phyloP scores from a whole-genome alignment of 73 alveolate genomes.

The Diophrys sp. region DNA sequence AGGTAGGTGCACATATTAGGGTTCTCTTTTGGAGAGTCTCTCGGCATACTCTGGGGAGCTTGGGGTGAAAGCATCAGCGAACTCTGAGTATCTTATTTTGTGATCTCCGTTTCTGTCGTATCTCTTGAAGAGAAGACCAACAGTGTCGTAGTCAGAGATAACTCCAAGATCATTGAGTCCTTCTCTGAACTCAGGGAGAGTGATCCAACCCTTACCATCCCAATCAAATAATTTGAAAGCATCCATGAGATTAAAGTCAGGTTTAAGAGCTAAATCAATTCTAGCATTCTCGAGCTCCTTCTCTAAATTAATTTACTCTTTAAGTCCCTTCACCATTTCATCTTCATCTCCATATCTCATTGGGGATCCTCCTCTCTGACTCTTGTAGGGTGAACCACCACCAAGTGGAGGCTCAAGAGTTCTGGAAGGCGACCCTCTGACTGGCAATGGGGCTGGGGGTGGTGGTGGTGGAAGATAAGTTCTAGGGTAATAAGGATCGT shows the following conservation, averaged over 20 bases:
- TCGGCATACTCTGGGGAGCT: conserved; percentile 32
- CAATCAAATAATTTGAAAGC: conserved; percentile 50
- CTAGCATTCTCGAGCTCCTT: conserved; percentile 51
- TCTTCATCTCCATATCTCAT: conserved; percentile 36
- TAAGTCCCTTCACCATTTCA: conserved; percentile 45
- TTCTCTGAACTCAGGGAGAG: conserved; percentile 37
- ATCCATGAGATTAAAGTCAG: conserved; percentile 61
- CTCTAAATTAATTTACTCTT: conserved; percentile 38
- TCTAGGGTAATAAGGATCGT: neutral
- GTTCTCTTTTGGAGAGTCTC: conserved; percentile 6
- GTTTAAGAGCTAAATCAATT: conserved; percentile 29
- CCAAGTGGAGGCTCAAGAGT: too few relatives aligned
- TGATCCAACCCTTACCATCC: conserved; percentile 51
- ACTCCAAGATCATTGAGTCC: conserved; percentile 28
- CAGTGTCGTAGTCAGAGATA: conserved; percentile 29
- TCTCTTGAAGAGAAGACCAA: conserved; percentile 20
- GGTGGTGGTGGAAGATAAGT: neutral
- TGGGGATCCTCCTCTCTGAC: conserved; percentile 11
- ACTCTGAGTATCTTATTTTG: conserved; percentile 40
- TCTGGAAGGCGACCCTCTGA: neutral
- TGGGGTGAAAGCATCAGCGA: conserved; percentile 63
- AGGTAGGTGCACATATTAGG: conserved; percentile 14
- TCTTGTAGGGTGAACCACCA: conserved; percentile 5
- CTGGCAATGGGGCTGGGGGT: neutral
- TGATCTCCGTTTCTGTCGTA: conserved; percentile 50